Conservation (phyloP, 169 alveolate species). For the Babesia bovis region DNA sequence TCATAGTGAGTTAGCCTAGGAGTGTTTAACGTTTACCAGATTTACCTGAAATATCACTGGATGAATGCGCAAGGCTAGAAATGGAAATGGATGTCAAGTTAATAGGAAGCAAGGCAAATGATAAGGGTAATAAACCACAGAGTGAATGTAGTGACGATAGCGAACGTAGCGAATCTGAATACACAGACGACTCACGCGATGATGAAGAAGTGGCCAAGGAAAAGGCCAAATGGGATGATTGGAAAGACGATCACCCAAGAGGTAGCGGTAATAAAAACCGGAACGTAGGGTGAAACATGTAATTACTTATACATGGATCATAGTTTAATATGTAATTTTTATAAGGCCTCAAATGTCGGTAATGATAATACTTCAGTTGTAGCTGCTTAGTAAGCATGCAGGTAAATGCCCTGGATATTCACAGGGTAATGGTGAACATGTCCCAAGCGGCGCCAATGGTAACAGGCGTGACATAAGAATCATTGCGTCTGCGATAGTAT, state of each 20-base stretch:
- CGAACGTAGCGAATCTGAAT: constrained; percentile 11
- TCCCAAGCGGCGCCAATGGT: constrained; percentile 40
- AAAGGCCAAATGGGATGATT: constrained; percentile 58
- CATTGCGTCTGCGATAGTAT: constrained; percentile 4
- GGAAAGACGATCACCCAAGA: constrained; percentile 69
- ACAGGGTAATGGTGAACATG: constrained; percentile 18
- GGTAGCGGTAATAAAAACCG: constrained; percentile 62
- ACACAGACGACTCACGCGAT: constrained; percentile 32
- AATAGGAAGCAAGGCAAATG: background rate
- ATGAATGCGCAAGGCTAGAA: constrained; percentile 78
- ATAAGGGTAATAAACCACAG: background rate
- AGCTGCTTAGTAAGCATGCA: no score
- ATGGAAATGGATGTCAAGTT: constrained; percentile 70
- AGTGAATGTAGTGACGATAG: background rate
- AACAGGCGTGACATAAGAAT: background rate
- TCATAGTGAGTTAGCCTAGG: constrained; percentile 42
- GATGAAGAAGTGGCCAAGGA: constrained; percentile 45
- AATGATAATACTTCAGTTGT: no score
- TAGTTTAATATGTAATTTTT: no score
- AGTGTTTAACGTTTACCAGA: constrained; percentile 9
- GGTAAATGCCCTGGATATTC: no score
- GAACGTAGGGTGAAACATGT: constrained; percentile 58
- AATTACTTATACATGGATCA: no score
- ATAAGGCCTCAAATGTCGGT: no score
- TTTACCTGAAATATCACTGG: constrained; percentile 74